Conservation (phyloP, 2,329 filamentous ascomycete species). For the Gremmenia infestans region DNA sequence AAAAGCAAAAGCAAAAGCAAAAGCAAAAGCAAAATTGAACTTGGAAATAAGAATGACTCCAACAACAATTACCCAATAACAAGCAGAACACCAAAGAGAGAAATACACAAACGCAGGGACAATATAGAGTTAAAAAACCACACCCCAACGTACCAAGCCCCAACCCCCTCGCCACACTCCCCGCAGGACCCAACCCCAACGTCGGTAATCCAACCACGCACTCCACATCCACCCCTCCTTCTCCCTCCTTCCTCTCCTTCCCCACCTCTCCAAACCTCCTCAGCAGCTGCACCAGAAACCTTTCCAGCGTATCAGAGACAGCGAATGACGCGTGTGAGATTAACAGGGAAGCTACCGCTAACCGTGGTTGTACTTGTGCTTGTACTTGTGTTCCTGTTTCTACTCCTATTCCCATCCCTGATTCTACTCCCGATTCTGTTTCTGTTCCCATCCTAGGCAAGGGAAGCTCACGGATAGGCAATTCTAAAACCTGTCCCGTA, state of each 20-base stretch:
- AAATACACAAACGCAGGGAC: background rate
- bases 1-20: no score
- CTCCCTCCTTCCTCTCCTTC: background rate
- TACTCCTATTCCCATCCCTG: background rate
- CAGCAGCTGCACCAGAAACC: conserved; percentile 14
- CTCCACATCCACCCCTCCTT: conserved; percentile 8
- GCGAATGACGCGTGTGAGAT: conserved; percentile 24
- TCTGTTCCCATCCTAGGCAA: no score
- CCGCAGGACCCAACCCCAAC: conserved; percentile 22
- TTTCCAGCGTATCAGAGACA: conserved; percentile 16
- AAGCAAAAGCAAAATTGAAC: no score
- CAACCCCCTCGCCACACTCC: conserved; percentile 19
- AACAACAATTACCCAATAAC: no score
- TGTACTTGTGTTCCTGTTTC: no score
- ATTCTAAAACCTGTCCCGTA: background rate
- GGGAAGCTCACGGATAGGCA: background rate
- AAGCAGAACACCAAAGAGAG: background rate
- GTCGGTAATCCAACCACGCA: conserved; percentile 27
- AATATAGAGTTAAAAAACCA: no score
- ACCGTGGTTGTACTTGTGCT: background rate
- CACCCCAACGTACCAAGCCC: conserved; percentile 15
- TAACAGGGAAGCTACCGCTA: conserved; percentile 27
- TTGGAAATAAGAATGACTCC: no score
- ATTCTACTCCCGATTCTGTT: background rate
- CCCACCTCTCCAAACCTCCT: background rate